These are phyloP conservation scores for Aphanoascus verrucosus DNA, from an alignment of 2,329 filamentous ascomycete genomes.

Conservation along the genomic window DNA sequence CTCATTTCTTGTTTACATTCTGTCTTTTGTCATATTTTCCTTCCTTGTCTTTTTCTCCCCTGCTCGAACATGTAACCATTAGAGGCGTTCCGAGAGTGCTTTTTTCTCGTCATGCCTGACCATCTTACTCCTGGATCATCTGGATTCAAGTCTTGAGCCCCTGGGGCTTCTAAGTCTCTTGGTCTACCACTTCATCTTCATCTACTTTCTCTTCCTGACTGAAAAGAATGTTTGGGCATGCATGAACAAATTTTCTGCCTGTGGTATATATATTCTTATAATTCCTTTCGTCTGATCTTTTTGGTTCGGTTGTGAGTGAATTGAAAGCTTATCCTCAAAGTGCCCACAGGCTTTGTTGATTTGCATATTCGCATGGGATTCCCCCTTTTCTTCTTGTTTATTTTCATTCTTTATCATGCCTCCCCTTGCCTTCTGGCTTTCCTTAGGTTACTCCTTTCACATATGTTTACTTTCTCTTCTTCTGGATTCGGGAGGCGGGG, in stretches of 20 bases:
- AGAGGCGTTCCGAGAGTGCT: slow-evolving; percentile 7
- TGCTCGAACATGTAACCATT: slow-evolving; percentile 2
- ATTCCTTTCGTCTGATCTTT: not conserved
- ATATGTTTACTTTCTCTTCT: not conserved
- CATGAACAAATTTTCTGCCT: not conserved
- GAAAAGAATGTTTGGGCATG: slow-evolving; percentile 4
- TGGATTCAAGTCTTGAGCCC: not conserved
- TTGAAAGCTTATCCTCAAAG: not conserved
- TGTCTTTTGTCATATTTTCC: not conserved
- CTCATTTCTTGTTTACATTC: slow-evolving; percentile 5
- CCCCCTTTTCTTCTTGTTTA: too few relatives aligned
- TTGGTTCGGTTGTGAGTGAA: slow-evolving; percentile 3
- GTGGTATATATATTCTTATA: slow-evolving; percentile 6
- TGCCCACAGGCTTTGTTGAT: too few relatives aligned
- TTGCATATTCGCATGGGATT: too few relatives aligned
- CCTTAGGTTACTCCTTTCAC: not conserved
- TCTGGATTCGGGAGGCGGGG: not conserved
- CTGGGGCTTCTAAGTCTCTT: not conserved
- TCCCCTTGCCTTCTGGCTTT: too few relatives aligned
- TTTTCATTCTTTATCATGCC: too few relatives aligned
- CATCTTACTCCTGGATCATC: not conserved
- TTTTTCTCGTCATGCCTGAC: not conserved
- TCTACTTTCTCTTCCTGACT: not conserved
- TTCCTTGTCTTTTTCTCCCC: not conserved
- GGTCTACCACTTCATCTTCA: not conserved